Percentiles rank a stretch among this genome's conserved stretches.
phyloP scores from a whole-genome alignment of 495 filamentous ascomycete species.

The Annulohypoxylon bovei region DNA sequence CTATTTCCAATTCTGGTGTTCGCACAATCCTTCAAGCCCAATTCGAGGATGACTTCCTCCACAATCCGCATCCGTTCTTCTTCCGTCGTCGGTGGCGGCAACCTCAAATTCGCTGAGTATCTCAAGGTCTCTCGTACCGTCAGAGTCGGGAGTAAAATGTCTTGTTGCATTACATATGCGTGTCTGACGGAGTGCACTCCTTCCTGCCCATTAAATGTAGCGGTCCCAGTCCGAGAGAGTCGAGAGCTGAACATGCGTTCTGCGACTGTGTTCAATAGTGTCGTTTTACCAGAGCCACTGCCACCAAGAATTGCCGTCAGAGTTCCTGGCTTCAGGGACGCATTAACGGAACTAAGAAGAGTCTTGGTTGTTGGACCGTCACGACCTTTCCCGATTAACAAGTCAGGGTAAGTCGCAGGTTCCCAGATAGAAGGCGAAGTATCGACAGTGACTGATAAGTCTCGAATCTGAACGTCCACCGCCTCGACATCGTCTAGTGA shows the following conservation, averaged over 20 bases:
- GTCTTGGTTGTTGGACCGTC: conserved; percentile 45
- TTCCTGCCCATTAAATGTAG: conserved; percentile 65
- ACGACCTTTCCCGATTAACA: conserved; percentile 44
- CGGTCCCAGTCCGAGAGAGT: conserved; percentile 62
- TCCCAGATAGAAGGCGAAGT: conserved; percentile 54
- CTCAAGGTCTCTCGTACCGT: conserved; percentile 77
- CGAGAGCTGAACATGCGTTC: conserved; percentile 67
- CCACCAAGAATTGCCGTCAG: conserved; percentile 78
- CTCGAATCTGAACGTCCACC: conserved; percentile 65
- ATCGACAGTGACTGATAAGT: conserved; percentile 66
- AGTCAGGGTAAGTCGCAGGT: conserved; percentile 45
- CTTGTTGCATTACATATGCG: conserved; percentile 82
- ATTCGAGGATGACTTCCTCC: conserved; percentile 76
- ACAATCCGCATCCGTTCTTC: conserved; percentile 68
- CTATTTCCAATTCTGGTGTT: conserved; percentile 74
- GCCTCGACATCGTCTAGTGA: conserved; percentile 69
- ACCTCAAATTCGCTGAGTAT: conserved; percentile 75
- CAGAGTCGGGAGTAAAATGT: conserved; percentile 73
- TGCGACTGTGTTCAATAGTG: conserved; percentile 74
- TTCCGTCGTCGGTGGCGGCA: conserved; percentile 67
- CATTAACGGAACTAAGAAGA: conserved; percentile 44
- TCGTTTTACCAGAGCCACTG: conserved; percentile 78
- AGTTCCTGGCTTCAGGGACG: conserved; percentile 57
- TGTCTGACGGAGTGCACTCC: conserved; percentile 65
- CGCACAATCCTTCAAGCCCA: conserved; percentile 78